A percentile compares a stretch with the other conserved stretches of the same genome.
Evolutionary conservation across 345 rosid genomes (phyloP).

Genomic region (Draba incana): DNA sequence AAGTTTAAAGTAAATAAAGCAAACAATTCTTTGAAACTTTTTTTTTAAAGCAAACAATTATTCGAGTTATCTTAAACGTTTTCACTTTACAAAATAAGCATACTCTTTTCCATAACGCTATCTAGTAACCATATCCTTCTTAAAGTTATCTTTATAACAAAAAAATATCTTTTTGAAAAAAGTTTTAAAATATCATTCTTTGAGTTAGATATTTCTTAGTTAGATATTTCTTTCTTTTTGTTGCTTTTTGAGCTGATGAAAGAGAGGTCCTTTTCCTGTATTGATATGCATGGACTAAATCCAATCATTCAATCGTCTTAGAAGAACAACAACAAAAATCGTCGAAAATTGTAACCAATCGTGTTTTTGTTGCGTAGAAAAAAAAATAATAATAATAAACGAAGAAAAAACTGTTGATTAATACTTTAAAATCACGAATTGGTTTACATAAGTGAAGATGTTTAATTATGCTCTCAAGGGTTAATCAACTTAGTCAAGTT

Average conservation of each 20-base stretch:
- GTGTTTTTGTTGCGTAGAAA: not conserved
- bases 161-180: not conserved
- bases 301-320: conserved; percentile 9
- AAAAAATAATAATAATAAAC: not conserved
- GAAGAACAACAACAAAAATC: not conserved
- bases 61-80: conserved; percentile 5
- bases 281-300: not conserved
- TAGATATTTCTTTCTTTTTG: not conserved
- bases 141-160: not conserved
- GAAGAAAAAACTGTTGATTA: no score
- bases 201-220: not conserved
- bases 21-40: no score
- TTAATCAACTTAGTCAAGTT: not conserved
- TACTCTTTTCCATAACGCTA: not conserved
- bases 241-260: conserved; percentile 1
- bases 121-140: not conserved
- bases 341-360: not conserved
- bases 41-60: not conserved
- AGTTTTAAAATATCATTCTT: not conserved
- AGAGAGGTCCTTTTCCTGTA: not conserved
- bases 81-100: conserved; percentile 24
- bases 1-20: conserved; percentile 26
- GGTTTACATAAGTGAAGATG: not conserved
- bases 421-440: not conserved
- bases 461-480: not conserved